Percentiles rank a stretch among this genome's conserved stretches.
Conservation (phyloP, 2,329 filamentous ascomycete genomes). For the Hypoxylon sp. region DNA sequence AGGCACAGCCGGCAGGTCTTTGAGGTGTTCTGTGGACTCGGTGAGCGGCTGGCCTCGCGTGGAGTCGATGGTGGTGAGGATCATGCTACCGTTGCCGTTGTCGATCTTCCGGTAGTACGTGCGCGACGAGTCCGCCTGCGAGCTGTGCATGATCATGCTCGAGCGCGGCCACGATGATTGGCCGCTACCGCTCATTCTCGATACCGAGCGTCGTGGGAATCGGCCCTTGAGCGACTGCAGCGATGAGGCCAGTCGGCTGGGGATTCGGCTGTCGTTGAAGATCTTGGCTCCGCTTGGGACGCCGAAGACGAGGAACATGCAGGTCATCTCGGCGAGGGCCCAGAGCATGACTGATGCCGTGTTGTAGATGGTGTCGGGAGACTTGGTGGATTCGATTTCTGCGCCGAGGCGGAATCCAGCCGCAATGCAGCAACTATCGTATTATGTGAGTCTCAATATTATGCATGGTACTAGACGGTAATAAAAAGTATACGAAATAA, state of each 20-base stretch:
- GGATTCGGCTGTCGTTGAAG: constrained; percentile 18
- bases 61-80: constrained; percentile 36
- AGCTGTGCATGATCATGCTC: constrained; percentile 25
- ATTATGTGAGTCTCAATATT: neutral
- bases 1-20: constrained; percentile 16
- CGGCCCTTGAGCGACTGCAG: constrained; percentile 18
- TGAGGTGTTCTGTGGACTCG: constrained; percentile 37
- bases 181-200: neutral
- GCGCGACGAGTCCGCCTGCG: constrained; percentile 21
- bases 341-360: constrained; percentile 30
- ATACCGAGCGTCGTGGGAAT: constrained; percentile 12
- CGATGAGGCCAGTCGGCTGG: constrained; percentile 24
- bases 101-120: constrained; percentile 37
- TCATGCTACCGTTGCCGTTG: constrained; percentile 14
- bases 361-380: constrained; percentile 33
- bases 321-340: constrained; percentile 39
- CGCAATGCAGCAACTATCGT: constrained; percentile 31
- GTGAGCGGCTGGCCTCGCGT: constrained; percentile 5
- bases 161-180: constrained; percentile 28
- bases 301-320: constrained; percentile 40
- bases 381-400: constrained; percentile 33
- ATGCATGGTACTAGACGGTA: neutral
- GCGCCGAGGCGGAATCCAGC: constrained; percentile 35
- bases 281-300: constrained; percentile 36
- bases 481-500: neutral